phyloP scores from a whole-genome alignment of 495 filamentous ascomycete species.

The Penicillium longicatenatum region DNA sequence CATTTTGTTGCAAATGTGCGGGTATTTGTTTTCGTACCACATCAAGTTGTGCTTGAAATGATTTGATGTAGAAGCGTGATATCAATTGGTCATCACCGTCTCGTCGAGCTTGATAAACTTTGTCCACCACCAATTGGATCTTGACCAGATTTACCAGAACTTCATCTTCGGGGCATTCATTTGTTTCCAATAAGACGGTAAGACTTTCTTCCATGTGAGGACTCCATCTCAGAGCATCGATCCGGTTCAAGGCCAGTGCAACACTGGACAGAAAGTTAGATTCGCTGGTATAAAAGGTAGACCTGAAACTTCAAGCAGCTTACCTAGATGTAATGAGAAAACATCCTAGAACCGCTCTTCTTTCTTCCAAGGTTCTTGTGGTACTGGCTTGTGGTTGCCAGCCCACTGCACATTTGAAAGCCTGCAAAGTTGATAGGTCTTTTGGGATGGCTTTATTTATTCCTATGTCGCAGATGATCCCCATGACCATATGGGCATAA shows the following conservation, averaged over 20 bases:
- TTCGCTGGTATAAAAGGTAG: not conserved
- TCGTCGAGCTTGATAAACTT: constrained; percentile 28
- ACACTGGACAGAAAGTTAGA: constrained; percentile 28
- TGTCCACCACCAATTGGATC: constrained; percentile 47
- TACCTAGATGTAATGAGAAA: constrained; percentile 56
- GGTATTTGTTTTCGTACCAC: constrained; percentile 38
- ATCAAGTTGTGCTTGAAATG: constrained; percentile 47
- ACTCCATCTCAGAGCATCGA: constrained; percentile 54
- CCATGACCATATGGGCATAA: constrained; percentile 50
- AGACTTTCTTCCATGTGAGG: constrained; percentile 56
- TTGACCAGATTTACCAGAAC: constrained; percentile 49
- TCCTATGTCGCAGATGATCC: constrained; percentile 55
- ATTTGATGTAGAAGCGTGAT: constrained; percentile 44
- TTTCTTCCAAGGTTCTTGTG: constrained; percentile 51
- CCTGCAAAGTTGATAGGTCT: constrained; percentile 24
- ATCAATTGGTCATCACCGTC: constrained; percentile 18
- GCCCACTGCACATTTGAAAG: constrained; percentile 27
- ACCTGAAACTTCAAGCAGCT: constrained; percentile 7
- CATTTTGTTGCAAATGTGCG: constrained; percentile 34
- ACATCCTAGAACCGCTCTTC: constrained; percentile 54
- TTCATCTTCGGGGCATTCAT: constrained; percentile 53
- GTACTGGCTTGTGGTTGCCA: constrained; percentile 18
- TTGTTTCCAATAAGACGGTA: constrained; percentile 39
- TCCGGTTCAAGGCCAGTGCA: constrained; percentile 45
- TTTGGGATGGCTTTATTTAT: constrained; percentile 49